Evolutionary conservation across 2,329 filamentous ascomycete genomes (phyloP).

Genomic region (Curvularia sp.): DNA sequence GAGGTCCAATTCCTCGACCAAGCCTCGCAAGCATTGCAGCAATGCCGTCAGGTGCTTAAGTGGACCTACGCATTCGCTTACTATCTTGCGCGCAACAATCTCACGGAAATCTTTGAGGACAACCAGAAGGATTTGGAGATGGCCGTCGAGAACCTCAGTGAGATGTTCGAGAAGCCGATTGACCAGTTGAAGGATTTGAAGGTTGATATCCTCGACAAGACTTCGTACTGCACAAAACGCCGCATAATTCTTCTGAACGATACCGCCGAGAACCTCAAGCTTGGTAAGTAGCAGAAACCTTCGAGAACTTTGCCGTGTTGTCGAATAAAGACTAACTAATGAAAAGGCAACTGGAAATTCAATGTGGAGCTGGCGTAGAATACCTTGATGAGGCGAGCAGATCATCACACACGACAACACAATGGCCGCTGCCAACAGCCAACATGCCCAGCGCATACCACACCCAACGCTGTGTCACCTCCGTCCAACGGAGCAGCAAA

Average conservation of each 20-base stretch:
- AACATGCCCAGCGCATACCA: not conserved
- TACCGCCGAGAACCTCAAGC: constrained; percentile 88
- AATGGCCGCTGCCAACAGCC: not conserved
- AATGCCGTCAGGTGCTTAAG: constrained; percentile 97
- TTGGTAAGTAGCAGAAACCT: constrained; percentile 65
- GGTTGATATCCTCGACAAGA: constrained; percentile 99
- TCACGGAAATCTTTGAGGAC: constrained; percentile 97
- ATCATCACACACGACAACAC: not conserved
- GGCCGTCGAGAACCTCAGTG: constrained; percentile 94
- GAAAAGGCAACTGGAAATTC: constrained; percentile 42
- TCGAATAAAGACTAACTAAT: constrained; percentile 17
- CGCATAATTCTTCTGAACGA: constrained; percentile 88
- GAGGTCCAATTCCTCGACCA: constrained; percentile 97
- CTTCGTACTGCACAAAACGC: constrained; percentile 92
- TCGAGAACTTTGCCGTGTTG: not conserved
- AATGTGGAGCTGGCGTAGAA: constrained; percentile 37
- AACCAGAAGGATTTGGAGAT: constrained; percentile 98
- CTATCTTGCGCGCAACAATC: constrained; percentile 93
- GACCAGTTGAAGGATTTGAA: constrained; percentile 83
- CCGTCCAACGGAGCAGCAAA: not conserved
- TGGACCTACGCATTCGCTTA: constrained; percentile 99
- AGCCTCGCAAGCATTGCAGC: constrained; percentile 90
- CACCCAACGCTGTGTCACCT: not conserved
- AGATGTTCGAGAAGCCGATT: constrained; percentile 99
- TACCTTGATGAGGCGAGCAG: constrained; percentile 2